Base-by-base conservation (phyloP, 2,329 filamentous ascomycete species). In the Fusarium sarcochroum region DNA sequence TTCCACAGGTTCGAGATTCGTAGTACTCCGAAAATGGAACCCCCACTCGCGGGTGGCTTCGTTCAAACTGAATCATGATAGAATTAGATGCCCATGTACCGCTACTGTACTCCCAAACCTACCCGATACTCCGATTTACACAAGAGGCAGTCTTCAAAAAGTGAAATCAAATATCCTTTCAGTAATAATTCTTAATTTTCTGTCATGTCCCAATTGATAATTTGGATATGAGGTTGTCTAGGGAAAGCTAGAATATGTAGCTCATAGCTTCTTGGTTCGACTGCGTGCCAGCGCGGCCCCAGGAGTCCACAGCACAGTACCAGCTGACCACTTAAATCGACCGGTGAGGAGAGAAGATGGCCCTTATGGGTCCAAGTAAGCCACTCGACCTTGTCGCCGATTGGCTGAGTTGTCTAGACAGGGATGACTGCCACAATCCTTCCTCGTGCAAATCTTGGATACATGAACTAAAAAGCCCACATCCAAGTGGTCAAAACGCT, bases 271-370 rank as follows among this genome's bases (percentile, higher is more conserved):
- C 38, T 54, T 32, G 11, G 51, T n/a, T 41, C 30, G 32, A 41
- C 40, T 20, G 55, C 37, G n/a, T 46, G 40, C 41, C 46, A 59
- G 23, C 15, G 40, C 20, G 20, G 20, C 20, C 15, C 13, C 6
- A 35, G n/a, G 35, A 58, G 38, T 30, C 54, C 38, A 47, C 61
- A 47, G 6, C 6, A 41, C 13, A 37, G 40, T 52, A 10, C 40
- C 17, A 20, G 49, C 30, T 32, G 56, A 48, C 55, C 63, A 63
- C 41, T 58, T 37, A 69, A 7, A 42, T 63, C n/a, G 30, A 55
- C 62, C 66, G 66, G 66, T 40, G 62, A 69, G 54, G 11, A 13
- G 51, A 63, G 62, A 53, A 67, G 23, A 58, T 52, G 46, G 41
- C 37, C 27, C 52, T 21, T 56, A 42, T 69, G 66, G 66, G 44